These are phyloP conservation scores for Aspergillus sp. DNA, from an alignment of 2,329 filamentous ascomycete species.

Conservation along the genomic window DNA sequence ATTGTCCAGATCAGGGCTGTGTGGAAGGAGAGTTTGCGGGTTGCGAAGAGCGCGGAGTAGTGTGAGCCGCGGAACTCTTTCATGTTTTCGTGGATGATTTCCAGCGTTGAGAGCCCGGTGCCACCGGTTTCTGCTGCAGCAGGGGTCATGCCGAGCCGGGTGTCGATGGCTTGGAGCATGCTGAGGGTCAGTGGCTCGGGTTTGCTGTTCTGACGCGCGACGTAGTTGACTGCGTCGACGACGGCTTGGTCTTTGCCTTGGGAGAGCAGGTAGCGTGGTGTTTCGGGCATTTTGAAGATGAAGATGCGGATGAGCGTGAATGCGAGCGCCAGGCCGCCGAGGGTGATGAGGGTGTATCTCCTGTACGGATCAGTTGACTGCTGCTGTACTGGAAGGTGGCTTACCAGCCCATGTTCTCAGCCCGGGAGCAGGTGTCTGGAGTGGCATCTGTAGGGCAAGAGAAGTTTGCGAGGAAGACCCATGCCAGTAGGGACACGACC, in stretches of 20 bases:
- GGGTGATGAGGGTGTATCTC: conserved; percentile 28
- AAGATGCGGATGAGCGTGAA: conserved; percentile 29
- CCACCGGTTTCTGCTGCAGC: background rate
- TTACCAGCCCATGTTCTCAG: conserved; percentile 32
- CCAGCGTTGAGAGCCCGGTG: conserved; percentile 19
- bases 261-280: conserved; percentile 30
- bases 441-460: conserved; percentile 26
- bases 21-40: conserved; percentile 24
- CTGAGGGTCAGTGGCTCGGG: conserved; percentile 28
- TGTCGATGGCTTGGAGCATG: conserved; percentile 33
- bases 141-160: conserved; percentile 12
- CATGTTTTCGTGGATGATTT: conserved; percentile 31
- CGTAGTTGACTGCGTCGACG: conserved; percentile 48
- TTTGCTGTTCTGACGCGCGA: conserved; percentile 26
- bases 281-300: conserved; percentile 30
- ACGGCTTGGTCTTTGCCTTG: conserved; percentile 46
- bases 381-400: background rate
- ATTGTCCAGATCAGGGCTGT: conserved; percentile 42
- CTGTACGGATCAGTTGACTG: conserved; percentile 1
- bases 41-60: conserved; percentile 30
- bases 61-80: conserved; percentile 27
- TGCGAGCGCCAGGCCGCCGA: conserved; percentile 24
- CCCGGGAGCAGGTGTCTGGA: conserved; percentile 20
- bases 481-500: conserved; percentile 27
- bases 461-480: conserved; percentile 32